Evolutionary conservation across 2,329 filamentous ascomycete genomes (phyloP), one percentile per base, ranked within the genome.

Genomic region (Talaromyces sp.): DNA sequence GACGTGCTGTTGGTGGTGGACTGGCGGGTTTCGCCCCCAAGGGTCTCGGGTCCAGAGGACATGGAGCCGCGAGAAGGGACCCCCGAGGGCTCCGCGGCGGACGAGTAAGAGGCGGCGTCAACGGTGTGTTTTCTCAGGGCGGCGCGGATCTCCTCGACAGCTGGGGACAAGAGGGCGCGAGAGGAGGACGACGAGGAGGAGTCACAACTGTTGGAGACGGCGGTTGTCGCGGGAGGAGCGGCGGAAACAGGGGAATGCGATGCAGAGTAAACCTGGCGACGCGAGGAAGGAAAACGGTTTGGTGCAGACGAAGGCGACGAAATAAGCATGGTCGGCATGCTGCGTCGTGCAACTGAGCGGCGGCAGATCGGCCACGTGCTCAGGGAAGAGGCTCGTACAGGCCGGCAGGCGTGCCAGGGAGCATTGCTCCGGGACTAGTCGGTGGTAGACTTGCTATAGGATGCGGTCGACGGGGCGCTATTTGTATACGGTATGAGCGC

Each of bases 81-180:
- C 68, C 71, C 72, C 70, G 62, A 65, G 64, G 65, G 65, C 64
- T 58, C 61, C 39, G 55, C 49, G 39, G 58, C 32, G 44, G 60
- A 56, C 28, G 52, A 60, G 44, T 55, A 65, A 57, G 72, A 69
- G 59, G 70, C 58, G 25, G 72, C 66, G 64, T 72, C 72, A 68
- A 76, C 74, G 55, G 74, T 72, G 67, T 77, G 73, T 42, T 70
- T 69, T 57, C 70, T 76, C 63, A 77, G 58, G 60, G 74, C 74
- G 55, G 74, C 72, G 54, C 74, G 74, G 49, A 77, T 70, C 67
- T 76, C 74, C 69, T 77, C 74, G 67, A 77, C 74, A 47, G 63
- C 55, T 22, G 64, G 64, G 64, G 73, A 72, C 65, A 73, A 59
- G 25, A 62, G 72, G 72, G 47, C 44, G 71, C 74, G 33, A 42